Conservation (phyloP, 164 flowering plant species). For the Magnolia sinica region DNA sequence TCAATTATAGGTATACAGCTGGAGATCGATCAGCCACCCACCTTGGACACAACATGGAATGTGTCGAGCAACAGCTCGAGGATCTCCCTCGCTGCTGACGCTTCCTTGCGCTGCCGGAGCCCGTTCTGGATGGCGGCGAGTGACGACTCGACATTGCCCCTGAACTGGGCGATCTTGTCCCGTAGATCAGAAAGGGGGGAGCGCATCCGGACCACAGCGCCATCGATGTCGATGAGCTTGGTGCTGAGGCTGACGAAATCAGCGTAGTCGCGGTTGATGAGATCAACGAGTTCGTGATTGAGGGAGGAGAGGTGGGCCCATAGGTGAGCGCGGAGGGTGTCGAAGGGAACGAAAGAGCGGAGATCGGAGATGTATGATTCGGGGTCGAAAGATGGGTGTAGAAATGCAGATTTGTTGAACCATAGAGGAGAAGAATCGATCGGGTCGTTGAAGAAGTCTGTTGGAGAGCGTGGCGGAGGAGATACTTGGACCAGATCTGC, state of each 20-base stretch:
- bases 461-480: slow-evolving; percentile 12
- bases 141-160: slow-evolving; percentile 24
- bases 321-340: slow-evolving; percentile 86
- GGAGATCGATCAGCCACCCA: slow-evolving; percentile 8
- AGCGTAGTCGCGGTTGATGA: slow-evolving; percentile 87
- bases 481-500: slow-evolving; percentile 3
- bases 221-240: slow-evolving; percentile 88
- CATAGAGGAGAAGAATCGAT: slow-evolving; percentile 71
- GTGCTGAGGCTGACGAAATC: slow-evolving; percentile 93
- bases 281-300: slow-evolving; percentile 79
- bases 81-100: slow-evolving; percentile 68
- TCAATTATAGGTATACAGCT: not conserved
- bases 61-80: slow-evolving; percentile 84
- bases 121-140: slow-evolving; percentile 45
- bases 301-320: slow-evolving; percentile 71
- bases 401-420: slow-evolving; percentile 73
- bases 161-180: slow-evolving; percentile 56
- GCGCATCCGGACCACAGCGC: slow-evolving; percentile 80
- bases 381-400: slow-evolving; percentile 60
- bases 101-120: slow-evolving; percentile 68
- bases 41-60: slow-evolving; percentile 96
- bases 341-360: slow-evolving; percentile 92
- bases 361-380: slow-evolving; percentile 88
- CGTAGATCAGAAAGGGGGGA: slow-evolving; percentile 78
- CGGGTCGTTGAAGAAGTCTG: slow-evolving; percentile 84